Percentiles rank a stretch among this genome's conserved stretches.
phyloP scores from a whole-genome alignment of 441 rosid genomes.

The Iberis amara region DNA sequence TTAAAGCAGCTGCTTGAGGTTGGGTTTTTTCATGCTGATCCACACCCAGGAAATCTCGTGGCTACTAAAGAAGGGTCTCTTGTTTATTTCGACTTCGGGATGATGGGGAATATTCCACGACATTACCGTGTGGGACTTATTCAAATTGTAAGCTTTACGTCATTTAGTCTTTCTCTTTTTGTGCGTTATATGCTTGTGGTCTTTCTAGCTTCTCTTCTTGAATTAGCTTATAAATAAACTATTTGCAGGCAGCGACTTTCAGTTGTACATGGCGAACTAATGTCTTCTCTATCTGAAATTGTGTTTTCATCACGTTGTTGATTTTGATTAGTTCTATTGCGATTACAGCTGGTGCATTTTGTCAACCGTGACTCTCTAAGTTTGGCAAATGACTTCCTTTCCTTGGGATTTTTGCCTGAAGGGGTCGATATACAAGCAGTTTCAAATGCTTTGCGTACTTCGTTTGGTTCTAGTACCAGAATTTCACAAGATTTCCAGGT shows the following conservation, averaged over 20 bases:
- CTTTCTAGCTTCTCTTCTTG: no score
- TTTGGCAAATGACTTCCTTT: conserved; percentile 97
- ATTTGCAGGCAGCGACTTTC: no score
- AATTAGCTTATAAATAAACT: no score
- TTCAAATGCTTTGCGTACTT: conserved; percentile 69
- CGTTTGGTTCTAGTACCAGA: conserved; percentile 67
- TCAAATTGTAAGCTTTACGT: conserved; percentile 58
- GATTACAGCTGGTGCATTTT: conserved; percentile 95
- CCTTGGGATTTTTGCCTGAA: conserved; percentile 98
- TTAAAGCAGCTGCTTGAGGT: conserved; percentile 92
- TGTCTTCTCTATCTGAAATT: background rate
- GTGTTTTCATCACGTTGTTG: background rate
- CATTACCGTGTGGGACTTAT: conserved; percentile 96
- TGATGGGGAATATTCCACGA: conserved; percentile 99
- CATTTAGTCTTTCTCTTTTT: background rate
- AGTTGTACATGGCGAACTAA: background rate
- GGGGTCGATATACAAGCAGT: conserved; percentile 72
- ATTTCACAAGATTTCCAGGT: conserved; percentile 97
- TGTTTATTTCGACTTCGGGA: conserved; percentile 96
- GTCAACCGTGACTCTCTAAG: conserved; percentile 98
- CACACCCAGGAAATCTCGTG: conserved; percentile 98
- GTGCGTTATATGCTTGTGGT: background rate
- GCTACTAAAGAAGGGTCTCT: conserved; percentile 68
- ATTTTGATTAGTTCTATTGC: conserved; percentile 37
- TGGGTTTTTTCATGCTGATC: conserved; percentile 99